Conservation (phyloP, 2,329 filamentous ascomycete genomes). For the Colletotrichum abscissum region DNA sequence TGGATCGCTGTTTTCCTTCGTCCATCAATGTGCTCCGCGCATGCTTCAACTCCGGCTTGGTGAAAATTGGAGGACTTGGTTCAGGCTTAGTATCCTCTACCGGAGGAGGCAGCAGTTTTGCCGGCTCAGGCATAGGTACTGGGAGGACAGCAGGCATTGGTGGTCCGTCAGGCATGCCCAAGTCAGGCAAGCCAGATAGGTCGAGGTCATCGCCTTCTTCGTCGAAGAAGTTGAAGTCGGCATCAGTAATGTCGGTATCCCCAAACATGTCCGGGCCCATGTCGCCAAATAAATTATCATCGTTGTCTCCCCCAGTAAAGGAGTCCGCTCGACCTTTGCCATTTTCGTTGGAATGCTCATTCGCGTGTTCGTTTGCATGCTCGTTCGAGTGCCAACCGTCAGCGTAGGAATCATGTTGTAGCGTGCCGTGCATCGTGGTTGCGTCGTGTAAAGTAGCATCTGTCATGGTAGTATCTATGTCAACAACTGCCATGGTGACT, state of each 20-base stretch:
- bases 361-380: neutral
- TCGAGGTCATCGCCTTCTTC: slow-evolving; percentile 62
- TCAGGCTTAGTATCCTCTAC: slow-evolving; percentile 27
- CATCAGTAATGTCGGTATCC: slow-evolving; percentile 82
- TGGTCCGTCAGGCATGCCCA: slow-evolving; percentile 36
- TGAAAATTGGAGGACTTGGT: slow-evolving; percentile 52
- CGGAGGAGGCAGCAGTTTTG: slow-evolving; percentile 32
- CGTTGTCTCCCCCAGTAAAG: slow-evolving; percentile 59
- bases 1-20: slow-evolving; percentile 47
- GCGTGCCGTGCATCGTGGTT: slow-evolving; percentile 42
- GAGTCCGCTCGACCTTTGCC: slow-evolving; percentile 55
- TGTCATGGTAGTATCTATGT: slow-evolving; percentile 49
- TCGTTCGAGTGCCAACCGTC: slow-evolving; percentile 56
- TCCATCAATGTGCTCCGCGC: slow-evolving; percentile 65
- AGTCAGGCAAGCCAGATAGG: slow-evolving; percentile 44
- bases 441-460: slow-evolving; percentile 39
- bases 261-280: slow-evolving; percentile 77
- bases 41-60: slow-evolving; percentile 70
- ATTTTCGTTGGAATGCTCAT: neutral
- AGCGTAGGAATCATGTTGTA: slow-evolving; percentile 43
- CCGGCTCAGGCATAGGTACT: slow-evolving; percentile 30
- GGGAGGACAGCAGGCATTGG: slow-evolving; percentile 5
- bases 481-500: slow-evolving; percentile 38
- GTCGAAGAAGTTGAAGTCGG: slow-evolving; percentile 87
- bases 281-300: slow-evolving; percentile 75